A percentile compares a stretch with the other conserved stretches of the same genome.
Evolutionary conservation across 2,329 filamentous ascomycete genomes (phyloP).

Genomic region (Sclerotinia subarctica): DNA sequence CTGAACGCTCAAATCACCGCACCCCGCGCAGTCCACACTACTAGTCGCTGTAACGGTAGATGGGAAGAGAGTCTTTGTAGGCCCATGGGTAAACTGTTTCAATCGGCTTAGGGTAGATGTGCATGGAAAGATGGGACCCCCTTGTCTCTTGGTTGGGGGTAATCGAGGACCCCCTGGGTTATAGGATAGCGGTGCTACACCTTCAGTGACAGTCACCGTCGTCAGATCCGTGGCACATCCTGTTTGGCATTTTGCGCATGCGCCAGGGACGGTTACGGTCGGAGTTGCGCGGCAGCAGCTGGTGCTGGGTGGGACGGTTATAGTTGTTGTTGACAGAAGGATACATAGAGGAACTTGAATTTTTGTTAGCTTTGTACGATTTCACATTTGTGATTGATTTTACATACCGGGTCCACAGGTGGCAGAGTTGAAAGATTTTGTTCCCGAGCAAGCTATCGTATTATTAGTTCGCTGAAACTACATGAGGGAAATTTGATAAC

Average conservation of each 20-base stretch:
- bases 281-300: slow-evolving; percentile 43
- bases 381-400: too few relatives aligned
- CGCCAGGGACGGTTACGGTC: slow-evolving; percentile 31
- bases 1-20: slow-evolving; percentile 2
- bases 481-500: neutral
- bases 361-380: too few relatives aligned
- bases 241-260: slow-evolving; percentile 34
- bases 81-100: neutral
- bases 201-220: slow-evolving; percentile 12
- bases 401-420: slow-evolving; percentile 8
- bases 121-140: neutral
- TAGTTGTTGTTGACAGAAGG: slow-evolving; percentile 33
- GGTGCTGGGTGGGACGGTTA: slow-evolving; percentile 41
- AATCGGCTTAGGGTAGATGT: slow-evolving; percentile 3
- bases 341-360: slow-evolving; percentile 21
- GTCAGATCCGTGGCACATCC: slow-evolving; percentile 30
- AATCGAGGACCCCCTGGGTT: slow-evolving; percentile 12
- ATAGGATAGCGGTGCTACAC: neutral
- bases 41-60: slow-evolving; percentile 9
- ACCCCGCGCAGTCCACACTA: slow-evolving; percentile 17
- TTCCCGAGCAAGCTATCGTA: slow-evolving; percentile 17
- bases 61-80: slow-evolving; percentile 12
- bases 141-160: slow-evolving; percentile 1
- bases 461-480: neutral
- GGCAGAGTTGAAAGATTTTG: neutral